Evolutionary conservation across 1,284 basidiomycete genomes (phyloP).

Genomic region (Cerioporus squamosus): DNA sequence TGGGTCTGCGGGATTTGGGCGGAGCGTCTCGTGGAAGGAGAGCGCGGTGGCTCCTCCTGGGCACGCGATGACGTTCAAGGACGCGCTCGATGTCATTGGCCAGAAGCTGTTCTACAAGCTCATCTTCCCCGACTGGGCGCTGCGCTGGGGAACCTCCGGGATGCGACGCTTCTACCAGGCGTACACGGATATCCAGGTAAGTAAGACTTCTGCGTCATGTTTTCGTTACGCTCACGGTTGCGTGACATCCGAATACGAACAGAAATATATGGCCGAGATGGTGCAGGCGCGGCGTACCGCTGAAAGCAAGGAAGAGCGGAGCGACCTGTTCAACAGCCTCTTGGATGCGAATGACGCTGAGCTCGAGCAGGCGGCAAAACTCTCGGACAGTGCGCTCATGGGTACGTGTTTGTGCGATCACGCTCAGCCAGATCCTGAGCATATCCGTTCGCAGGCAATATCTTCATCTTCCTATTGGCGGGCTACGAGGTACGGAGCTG

Average conservation of each 20-base stretch:
- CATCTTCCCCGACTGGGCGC: conserved; percentile 48
- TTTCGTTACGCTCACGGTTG: no score
- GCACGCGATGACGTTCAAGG: conserved; percentile 60
- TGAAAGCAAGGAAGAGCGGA: conserved; percentile 43
- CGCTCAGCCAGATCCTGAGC: no score
- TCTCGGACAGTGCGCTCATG: conserved; percentile 54
- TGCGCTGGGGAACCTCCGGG: conserved; percentile 40
- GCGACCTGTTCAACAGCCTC: conserved; percentile 61
- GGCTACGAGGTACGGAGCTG: conserved; percentile 52
- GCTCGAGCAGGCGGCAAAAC: conserved; percentile 34
- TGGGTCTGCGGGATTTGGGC: conserved; percentile 62
- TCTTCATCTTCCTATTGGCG: conserved; percentile 50
- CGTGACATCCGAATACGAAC: no score
- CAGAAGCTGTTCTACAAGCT: conserved; percentile 47
- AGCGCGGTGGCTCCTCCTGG: conserved; percentile 45
- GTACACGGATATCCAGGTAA: conserved; percentile 55
- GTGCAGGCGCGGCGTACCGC: conserved; percentile 45
- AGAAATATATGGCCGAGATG: conserved; percentile 63
- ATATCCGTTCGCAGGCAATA: conserved; percentile 45
- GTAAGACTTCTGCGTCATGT: no score
- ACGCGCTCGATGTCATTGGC: conserved; percentile 51
- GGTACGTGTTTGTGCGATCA: conserved; percentile 33
- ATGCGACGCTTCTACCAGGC: conserved; percentile 43
- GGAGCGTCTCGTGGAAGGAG: conserved; percentile 53
- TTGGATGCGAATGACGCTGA: conserved; percentile 52